These are phyloP conservation scores for Coprinopsis marcescibilis DNA, from an alignment of 768 basidiomycete species.

Conservation along the genomic window DNA sequence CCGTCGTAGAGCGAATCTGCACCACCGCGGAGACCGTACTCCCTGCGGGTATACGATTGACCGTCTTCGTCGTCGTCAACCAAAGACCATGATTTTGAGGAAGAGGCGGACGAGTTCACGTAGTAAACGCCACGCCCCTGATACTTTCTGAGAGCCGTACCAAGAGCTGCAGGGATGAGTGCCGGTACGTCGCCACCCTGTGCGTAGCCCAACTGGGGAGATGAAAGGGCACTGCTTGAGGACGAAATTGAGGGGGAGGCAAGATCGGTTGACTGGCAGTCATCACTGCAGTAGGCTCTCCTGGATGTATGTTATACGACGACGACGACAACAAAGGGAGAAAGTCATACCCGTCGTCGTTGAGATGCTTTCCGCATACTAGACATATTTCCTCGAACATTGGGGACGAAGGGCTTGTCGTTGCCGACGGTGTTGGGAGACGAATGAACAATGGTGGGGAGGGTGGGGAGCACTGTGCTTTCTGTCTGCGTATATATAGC, in stretches of 20 bases:
- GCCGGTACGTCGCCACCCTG: slow-evolving; percentile 58
- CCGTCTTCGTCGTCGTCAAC: slow-evolving; percentile 63
- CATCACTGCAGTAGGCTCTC: slow-evolving; percentile 65
- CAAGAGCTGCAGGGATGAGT: slow-evolving; percentile 61
- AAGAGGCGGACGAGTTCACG: slow-evolving; percentile 57
- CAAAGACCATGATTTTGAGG: slow-evolving; percentile 63
- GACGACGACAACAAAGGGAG: slow-evolving; percentile 8
- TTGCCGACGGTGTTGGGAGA: slow-evolving; percentile 5
- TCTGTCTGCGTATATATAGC: slow-evolving; percentile 33
- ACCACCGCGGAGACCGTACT: slow-evolving; percentile 33
- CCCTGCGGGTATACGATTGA: slow-evolving; percentile 30
- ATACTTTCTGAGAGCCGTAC: slow-evolving; percentile 45
- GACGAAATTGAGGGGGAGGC: slow-evolving; percentile 65
- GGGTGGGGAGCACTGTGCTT: slow-evolving; percentile 14
- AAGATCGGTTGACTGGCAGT: slow-evolving; percentile 56
- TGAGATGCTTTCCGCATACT: slow-evolving; percentile 60
- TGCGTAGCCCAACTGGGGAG: slow-evolving; percentile 52
- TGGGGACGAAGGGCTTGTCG: slow-evolving; percentile 9
- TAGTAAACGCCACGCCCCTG: slow-evolving; percentile 43
- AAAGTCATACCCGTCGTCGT: slow-evolving; percentile 51
- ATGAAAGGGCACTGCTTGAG: slow-evolving; percentile 62
- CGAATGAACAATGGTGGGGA: slow-evolving; percentile 9
- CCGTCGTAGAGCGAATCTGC: slow-evolving; percentile 35
- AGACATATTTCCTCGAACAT: slow-evolving; percentile 84
- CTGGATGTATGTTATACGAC: slow-evolving; percentile 27